Percentiles rank a stretch among this genome's conserved stretches.
Evolutionary conservation across 306 rosid species (phyloP).

Genomic region (Styphnolobium japonicum): DNA sequence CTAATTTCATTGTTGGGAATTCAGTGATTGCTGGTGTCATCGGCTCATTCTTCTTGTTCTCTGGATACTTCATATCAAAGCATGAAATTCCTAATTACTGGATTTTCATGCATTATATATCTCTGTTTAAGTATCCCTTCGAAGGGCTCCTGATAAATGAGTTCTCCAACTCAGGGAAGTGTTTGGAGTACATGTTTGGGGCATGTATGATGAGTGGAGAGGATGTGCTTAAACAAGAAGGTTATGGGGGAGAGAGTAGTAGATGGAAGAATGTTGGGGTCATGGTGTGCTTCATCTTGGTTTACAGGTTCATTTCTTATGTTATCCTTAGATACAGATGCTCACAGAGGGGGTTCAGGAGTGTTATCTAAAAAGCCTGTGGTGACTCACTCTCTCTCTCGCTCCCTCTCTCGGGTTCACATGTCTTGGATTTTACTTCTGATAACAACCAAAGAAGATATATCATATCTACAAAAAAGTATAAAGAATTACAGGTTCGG

Average conservation of each 20-base stretch:
- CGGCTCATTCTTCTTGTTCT: constrained; percentile 91
- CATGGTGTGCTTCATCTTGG: constrained; percentile 75
- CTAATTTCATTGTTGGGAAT: constrained; percentile 93
- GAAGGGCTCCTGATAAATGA: constrained; percentile 93
- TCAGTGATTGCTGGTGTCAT: constrained; percentile 82
- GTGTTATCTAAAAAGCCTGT: constrained; percentile 33
- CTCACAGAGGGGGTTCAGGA: constrained; percentile 49
- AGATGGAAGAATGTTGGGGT: constrained; percentile 80
- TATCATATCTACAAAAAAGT: constrained; percentile 20
- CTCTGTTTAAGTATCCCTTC: constrained; percentile 90
- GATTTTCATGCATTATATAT: constrained; percentile 89
- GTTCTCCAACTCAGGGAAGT: constrained; percentile 82
- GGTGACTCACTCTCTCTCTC: constrained; percentile 11
- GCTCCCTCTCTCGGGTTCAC: constrained; percentile 34
- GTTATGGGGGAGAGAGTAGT: constrained; percentile 68
- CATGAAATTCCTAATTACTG: constrained; percentile 71
- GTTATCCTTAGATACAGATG: constrained; percentile 81
- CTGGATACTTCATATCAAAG: constrained; percentile 91
- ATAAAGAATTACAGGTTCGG: constrained; percentile 28
- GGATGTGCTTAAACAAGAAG: constrained; percentile 75
- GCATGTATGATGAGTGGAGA: constrained; percentile 63
- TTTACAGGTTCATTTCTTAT: constrained; percentile 92
- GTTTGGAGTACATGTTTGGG: constrained; percentile 74
- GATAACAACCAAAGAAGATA: constrained; percentile 39
- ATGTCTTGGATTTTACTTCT: constrained; percentile 50